Evolutionary conservation across 2,329 filamentous ascomycete genomes (phyloP).

Genomic region (Lachnellula suecica): DNA sequence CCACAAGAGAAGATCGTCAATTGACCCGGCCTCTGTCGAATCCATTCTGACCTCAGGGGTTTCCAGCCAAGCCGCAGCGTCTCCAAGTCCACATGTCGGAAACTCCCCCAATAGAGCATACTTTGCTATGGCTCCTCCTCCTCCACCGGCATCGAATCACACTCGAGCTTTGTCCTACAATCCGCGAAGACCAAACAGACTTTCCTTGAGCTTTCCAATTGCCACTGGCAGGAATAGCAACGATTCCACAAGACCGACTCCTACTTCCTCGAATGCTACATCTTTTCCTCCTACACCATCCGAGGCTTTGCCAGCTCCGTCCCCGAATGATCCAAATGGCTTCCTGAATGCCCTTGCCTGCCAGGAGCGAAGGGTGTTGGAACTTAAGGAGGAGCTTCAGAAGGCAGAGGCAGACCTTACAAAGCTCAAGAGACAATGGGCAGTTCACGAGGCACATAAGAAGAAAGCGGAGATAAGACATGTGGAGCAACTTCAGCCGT

Average conservation of each 20-base stretch:
- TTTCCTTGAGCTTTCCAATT: constrained; percentile 34
- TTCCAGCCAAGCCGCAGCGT: constrained; percentile 19
- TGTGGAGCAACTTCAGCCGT: constrained; percentile 56
- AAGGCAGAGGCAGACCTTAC: constrained; percentile 77
- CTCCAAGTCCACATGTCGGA: constrained; percentile 27
- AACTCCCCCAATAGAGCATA: constrained; percentile 25
- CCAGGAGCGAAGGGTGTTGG: constrained; percentile 87
- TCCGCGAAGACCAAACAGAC: constrained; percentile 28
- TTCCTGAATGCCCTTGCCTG: constrained; percentile 89
- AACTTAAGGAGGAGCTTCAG: constrained; percentile 84
- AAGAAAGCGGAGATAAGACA: constrained; percentile 68
- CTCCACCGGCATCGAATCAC: constrained; percentile 18
- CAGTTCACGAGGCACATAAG: constrained; percentile 71
- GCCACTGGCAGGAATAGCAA: constrained; percentile 23
- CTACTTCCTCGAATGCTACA: constrained; percentile 26
- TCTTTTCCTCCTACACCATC: constrained; percentile 28
- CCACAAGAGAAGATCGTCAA: constrained; percentile 25
- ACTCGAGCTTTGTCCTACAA: constrained; percentile 28
- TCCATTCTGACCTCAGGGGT: constrained; percentile 31
- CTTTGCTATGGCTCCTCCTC: constrained; percentile 25
- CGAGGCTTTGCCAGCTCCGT: constrained; percentile 20
- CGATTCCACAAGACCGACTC: constrained; percentile 28
- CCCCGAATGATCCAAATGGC: constrained; percentile 28
- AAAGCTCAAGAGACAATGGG: constrained; percentile 81
- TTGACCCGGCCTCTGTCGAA: constrained; percentile 29